Evolutionary conservation across 169 alveolate species (phyloP).

Genomic region (Cryptosporidium ubiquitum): DNA sequence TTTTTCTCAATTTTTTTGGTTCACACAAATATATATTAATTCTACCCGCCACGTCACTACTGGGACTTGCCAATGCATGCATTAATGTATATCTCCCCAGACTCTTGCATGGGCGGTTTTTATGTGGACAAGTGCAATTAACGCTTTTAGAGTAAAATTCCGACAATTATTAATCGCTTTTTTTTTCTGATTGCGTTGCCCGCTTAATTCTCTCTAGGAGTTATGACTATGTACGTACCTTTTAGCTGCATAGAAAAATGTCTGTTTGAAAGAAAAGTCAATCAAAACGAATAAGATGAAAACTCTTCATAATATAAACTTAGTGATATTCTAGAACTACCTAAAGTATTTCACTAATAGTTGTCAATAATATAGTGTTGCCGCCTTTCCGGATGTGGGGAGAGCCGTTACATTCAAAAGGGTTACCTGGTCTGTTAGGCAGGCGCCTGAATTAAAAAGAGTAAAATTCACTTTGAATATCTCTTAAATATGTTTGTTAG

Average conservation of each 20-base stretch:
- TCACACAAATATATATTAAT: background rate
- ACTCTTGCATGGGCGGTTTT: background rate
- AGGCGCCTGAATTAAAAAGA: background rate
- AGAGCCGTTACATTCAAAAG: background rate
- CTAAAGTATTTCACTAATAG: background rate
- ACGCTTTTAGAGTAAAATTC: too few relatives aligned
- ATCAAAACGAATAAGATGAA: too few relatives aligned
- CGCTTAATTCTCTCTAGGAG: too few relatives aligned
- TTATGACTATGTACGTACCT: too few relatives aligned
- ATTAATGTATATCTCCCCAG: background rate
- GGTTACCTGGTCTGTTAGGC: background rate
- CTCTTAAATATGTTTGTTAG: background rate
- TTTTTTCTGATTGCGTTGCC: too few relatives aligned
- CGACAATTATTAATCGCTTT: too few relatives aligned
- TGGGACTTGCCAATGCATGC: too few relatives aligned
- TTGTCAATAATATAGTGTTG: background rate
- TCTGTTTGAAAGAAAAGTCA: background rate
- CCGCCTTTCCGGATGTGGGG: background rate
- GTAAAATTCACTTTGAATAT: background rate
- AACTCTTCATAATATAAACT: background rate
- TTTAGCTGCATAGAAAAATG: too few relatives aligned
- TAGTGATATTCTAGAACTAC: background rate
- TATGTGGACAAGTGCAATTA: slow-evolving; percentile 5
- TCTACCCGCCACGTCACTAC: background rate
- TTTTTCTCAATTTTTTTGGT: background rate